Conservation (phyloP, 2,329 filamentous ascomycete species). For the Neofusicoccum ribis region DNA sequence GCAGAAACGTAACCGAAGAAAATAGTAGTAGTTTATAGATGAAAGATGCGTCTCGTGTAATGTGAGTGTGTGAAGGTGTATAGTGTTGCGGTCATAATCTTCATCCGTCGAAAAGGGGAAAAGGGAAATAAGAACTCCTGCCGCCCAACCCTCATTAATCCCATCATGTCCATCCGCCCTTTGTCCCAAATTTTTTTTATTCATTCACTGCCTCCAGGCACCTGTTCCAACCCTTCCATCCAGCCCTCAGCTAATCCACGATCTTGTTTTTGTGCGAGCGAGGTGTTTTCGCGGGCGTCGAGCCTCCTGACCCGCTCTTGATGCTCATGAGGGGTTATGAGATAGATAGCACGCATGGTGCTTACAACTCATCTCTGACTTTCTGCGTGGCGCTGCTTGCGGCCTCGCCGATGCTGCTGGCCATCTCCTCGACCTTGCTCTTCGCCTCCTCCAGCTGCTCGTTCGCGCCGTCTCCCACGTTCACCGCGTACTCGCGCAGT, state of each 20-base stretch:
- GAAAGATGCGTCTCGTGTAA: not conserved
- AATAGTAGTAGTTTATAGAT: not conserved
- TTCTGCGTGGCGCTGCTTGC: slow-evolving; percentile 43
- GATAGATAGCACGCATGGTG: not conserved
- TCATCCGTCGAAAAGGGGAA: too few species aligned
- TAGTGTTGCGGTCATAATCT: not conserved
- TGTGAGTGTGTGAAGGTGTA: not conserved
- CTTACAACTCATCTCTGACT: slow-evolving; percentile 55
- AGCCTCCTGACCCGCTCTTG: not conserved
- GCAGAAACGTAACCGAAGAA: too few species aligned
- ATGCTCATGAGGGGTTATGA: not conserved
- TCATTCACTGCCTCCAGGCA: not conserved
- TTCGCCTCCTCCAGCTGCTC: slow-evolving; percentile 37
- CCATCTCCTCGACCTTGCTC: slow-evolving; percentile 47
- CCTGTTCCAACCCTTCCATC: not conserved
- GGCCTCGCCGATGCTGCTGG: slow-evolving; percentile 44
- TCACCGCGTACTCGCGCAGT: slow-evolving; percentile 42
- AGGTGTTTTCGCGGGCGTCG: too few species aligned
- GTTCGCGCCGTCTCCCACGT: slow-evolving; percentile 30
- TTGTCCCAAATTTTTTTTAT: too few species aligned
- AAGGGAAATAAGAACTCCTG: not conserved
- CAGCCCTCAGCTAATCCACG: not conserved
- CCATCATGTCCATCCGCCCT: not conserved
- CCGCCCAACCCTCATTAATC: not conserved
- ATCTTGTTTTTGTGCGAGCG: too few species aligned